Conservation (phyloP, 2,329 filamentous ascomycete genomes). For the Paraphaeosphaeria minitans region DNA sequence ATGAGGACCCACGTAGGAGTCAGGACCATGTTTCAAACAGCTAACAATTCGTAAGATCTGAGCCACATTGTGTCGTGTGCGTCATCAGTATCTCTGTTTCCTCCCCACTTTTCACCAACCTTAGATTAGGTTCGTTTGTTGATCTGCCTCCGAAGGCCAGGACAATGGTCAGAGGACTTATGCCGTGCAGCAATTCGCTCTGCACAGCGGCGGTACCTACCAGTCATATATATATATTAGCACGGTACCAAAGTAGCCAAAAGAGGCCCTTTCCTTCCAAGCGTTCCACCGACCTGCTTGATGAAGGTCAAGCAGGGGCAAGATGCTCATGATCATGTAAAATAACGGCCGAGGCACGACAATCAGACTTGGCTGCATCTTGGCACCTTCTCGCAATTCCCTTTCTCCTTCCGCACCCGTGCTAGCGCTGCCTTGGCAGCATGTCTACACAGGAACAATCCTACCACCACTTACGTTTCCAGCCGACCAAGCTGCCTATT, state of each 20-base stretch:
- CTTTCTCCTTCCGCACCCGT: neutral
- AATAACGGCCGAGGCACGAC: constrained; percentile 5
- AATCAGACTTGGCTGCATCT: constrained; percentile 1
- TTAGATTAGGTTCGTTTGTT: neutral
- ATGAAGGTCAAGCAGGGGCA: neutral
- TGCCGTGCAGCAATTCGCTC: neutral
- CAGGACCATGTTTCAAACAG: neutral
- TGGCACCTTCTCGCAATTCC: constrained; percentile 7
- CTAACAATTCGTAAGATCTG: neutral
- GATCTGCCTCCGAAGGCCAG: neutral
- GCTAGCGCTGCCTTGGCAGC: constrained; percentile 6
- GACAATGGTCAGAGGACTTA: neutral
- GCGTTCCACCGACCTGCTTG: neutral
- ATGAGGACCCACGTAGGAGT: neutral
- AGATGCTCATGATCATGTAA: constrained; percentile 9
- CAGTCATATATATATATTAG: too few relatives aligned
- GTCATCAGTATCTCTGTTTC: neutral
- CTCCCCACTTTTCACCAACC: neutral
- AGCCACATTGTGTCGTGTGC: neutral
- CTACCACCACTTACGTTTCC: neutral
- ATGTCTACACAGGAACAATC: constrained; percentile 1
- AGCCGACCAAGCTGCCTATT: neutral
- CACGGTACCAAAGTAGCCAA: constrained; percentile 4
- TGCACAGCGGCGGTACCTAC: too few relatives aligned
- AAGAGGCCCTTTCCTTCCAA: neutral